These are phyloP conservation scores for Pelargonium cotyledonis DNA, from an alignment of 441 rosid species.

Conservation along the genomic window DNA sequence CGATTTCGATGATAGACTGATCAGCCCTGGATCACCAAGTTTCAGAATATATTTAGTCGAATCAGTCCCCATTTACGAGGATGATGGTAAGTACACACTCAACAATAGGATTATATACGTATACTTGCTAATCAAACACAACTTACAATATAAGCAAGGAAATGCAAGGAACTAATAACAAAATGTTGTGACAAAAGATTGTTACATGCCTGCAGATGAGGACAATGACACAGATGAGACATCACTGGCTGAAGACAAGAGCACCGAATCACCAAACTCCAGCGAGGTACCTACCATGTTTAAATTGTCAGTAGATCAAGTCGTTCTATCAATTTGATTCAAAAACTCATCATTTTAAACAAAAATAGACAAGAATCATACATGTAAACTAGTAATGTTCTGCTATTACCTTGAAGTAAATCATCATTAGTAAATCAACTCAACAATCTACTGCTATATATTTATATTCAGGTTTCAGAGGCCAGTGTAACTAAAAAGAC, in stretches of 20 bases:
- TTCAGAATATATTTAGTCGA: slow-evolving; percentile 61
- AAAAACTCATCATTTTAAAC: not conserved
- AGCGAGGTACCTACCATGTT: slow-evolving; percentile 24
- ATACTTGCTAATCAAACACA: not conserved
- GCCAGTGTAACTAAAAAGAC: slow-evolving; percentile 27
- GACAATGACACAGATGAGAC: slow-evolving; percentile 22
- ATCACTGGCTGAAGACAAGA: slow-evolving; percentile 9
- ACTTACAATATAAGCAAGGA: not conserved
- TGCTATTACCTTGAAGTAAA: not conserved
- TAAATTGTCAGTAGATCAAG: not conserved
- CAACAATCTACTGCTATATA: too few relatives aligned
- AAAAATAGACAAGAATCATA: too few relatives aligned
- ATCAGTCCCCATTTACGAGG: slow-evolving; percentile 16
- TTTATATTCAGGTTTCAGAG: slow-evolving; percentile 22
- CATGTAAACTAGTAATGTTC: not conserved
- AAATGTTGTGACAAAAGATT: not conserved
- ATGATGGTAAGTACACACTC: slow-evolving; percentile 23
- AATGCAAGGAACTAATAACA: not conserved
- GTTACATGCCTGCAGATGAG: slow-evolving; percentile 13
- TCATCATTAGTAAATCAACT: too few relatives aligned
- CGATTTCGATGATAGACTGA: slow-evolving; percentile 18
- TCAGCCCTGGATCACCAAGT: slow-evolving; percentile 56
- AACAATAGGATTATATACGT: not conserved
- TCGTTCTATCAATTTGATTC: not conserved
- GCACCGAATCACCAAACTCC: slow-evolving; percentile 8